Percentiles rank a stretch among this genome's conserved stretches.
Evolutionary conservation across 2,329 filamentous ascomycete species (phyloP).

Genomic region (Exophiala spinifera): DNA sequence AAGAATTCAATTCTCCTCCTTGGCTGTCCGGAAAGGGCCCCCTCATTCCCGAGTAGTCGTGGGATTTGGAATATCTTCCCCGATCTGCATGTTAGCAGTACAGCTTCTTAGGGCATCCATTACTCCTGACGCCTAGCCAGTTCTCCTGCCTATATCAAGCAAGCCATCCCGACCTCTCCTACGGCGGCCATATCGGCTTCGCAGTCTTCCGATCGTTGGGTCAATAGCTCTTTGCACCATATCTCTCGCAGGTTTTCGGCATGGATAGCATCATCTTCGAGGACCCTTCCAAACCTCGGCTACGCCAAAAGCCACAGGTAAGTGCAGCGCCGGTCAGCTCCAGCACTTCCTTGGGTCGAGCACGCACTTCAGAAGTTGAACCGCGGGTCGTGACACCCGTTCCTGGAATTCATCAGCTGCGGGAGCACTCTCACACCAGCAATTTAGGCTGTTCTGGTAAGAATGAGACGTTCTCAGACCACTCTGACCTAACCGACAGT

Average conservation of each 20-base stretch:
- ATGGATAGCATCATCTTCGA: constrained; percentile 1
- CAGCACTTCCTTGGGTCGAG: background rate
- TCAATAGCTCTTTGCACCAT: background rate
- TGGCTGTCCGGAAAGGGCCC: background rate
- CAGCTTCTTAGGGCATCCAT: background rate
- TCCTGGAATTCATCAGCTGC: background rate
- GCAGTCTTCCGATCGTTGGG: background rate
- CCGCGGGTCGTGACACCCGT: background rate
- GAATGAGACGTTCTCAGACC: background rate
- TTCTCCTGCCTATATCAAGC: background rate
- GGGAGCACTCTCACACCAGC: background rate
- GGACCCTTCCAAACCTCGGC: background rate
- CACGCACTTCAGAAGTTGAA: background rate
- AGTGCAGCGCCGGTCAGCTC: background rate
- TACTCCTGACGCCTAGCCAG: background rate
- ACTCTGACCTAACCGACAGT: background rate
- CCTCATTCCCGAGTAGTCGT: background rate
- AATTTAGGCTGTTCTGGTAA: background rate
- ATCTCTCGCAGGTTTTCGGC: background rate
- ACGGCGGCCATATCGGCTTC: background rate
- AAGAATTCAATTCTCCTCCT: background rate
- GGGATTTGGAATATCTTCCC: background rate
- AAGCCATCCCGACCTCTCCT: background rate
- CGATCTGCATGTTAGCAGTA: background rate
- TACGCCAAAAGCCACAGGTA: background rate